Evolutionary conservation across 768 basidiomycete genomes (phyloP), one percentile per base, ranked within the genome.

Genomic region (Dioszegia aurantiaca): DNA sequence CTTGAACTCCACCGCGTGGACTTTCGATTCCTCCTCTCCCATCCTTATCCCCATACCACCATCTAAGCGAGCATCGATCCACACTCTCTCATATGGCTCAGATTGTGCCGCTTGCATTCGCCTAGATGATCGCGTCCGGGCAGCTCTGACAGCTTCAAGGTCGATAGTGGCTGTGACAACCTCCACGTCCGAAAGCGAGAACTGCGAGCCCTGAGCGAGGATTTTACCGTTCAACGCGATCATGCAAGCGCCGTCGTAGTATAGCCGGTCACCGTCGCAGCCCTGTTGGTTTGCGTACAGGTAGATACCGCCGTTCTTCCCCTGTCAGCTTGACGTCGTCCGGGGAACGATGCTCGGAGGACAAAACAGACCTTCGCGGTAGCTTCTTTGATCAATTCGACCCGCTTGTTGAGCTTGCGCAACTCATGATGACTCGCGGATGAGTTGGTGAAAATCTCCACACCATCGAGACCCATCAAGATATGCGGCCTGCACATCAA

Each of bases 221-320:
- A 98, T 83, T 27, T 82, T 82, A 4, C 95, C 95, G 77, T 99
- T 99, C 59, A 93, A 83, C 9, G 90, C 92, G 67, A 99, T 97
- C 83, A 98, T 84, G 30, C 90, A 87, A 63, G 90, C 95, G 28
- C 95, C 95, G 66, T 99, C 95, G 73, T 97, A 99, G 80, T 98
- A 99, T 0, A 98, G 81, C 28, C 95, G 84, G 74, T 99, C 95
- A 0, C 95, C 95, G 69, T 99, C 95, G 71, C 95, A 99, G 4
- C 95, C 95, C 80, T 95, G 94, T 69, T 99, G 95, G 73, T 99
- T 99, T 9, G 95, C 90, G 68, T 99, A 99, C 6, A 99, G 83
- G 77, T 99, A 99, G 52, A 97, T 85, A 2, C 95, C 95, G 10
- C 95, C 95, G 33, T 93, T 83, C 94, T 97, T 64, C 36, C 6